Evolutionary conservation across 1,284 basidiomycete genomes (phyloP).

Genomic region (Entoloma clypeatum): DNA sequence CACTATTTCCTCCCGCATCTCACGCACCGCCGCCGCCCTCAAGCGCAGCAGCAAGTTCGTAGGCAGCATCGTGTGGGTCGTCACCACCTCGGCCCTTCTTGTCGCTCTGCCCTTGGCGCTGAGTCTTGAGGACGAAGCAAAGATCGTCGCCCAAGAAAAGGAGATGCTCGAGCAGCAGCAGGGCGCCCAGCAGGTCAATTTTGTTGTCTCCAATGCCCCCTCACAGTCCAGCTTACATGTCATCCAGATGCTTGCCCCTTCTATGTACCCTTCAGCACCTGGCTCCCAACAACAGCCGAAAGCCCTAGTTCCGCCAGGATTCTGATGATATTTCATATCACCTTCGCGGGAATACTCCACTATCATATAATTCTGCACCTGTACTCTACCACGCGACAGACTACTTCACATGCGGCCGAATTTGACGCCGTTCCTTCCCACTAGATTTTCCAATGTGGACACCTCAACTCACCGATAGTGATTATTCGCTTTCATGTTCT

Average conservation of each 20-base stretch:
- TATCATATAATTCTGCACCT: slow-evolving; percentile 20
- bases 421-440: too few species aligned
- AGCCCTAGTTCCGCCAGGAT: slow-evolving; percentile 72
- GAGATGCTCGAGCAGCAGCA: slow-evolving; percentile 93
- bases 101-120: slow-evolving; percentile 92
- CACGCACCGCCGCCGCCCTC: slow-evolving; percentile 58
- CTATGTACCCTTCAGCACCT: slow-evolving; percentile 48
- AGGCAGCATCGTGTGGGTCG: slow-evolving; percentile 91
- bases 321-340: slow-evolving; percentile 41
- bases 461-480: too few species aligned
- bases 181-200: slow-evolving; percentile 82
- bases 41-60: slow-evolving; percentile 67
- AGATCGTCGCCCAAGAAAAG: slow-evolving; percentile 92
- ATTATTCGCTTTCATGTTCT: too few species aligned
- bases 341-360: slow-evolving; percentile 21
- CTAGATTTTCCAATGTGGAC: too few species aligned
- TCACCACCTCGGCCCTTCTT: slow-evolving; percentile 91
- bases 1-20: slow-evolving; percentile 59
- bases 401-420: too few species aligned
- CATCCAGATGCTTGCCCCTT: slow-evolving; percentile 64
- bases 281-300: slow-evolving; percentile 47
- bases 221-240: slow-evolving; percentile 11
- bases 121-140: slow-evolving; percentile 93
- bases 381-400: slow-evolving; percentile 11
- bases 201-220: slow-evolving; percentile 16